These are phyloP conservation scores for Asterophora parasitica DNA, from an alignment of 768 basidiomycete genomes.

Conservation along the genomic window DNA sequence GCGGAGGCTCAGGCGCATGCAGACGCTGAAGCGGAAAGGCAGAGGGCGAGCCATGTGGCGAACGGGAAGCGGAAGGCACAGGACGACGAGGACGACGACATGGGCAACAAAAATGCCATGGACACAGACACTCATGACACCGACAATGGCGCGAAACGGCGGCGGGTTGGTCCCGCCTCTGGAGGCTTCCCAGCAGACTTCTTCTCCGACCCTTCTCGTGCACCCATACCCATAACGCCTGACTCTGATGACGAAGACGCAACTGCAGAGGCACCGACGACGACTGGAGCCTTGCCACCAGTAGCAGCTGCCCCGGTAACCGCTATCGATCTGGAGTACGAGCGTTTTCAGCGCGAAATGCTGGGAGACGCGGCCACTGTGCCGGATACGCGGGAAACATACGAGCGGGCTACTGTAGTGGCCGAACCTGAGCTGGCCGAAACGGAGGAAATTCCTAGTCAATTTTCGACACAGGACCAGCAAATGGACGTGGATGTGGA, in stretches of 20 bases:
- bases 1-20: slow-evolving; percentile 23
- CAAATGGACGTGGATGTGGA: slow-evolving; percentile 22
- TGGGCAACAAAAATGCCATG: slow-evolving; percentile 10
- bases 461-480: slow-evolving; percentile 39
- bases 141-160: slow-evolving; percentile 16
- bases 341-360: slow-evolving; percentile 64
- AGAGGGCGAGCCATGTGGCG: slow-evolving; percentile 6
- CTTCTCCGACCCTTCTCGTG: slow-evolving; percentile 72
- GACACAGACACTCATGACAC: slow-evolving; percentile 23
- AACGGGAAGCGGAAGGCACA: slow-evolving; percentile 27
- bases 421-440: slow-evolving; percentile 59
- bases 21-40: slow-evolving; percentile 19
- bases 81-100: slow-evolving; percentile 4
- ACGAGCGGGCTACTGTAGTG: slow-evolving; percentile 64
- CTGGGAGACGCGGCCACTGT: slow-evolving; percentile 29
- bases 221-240: slow-evolving; percentile 30
- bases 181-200: slow-evolving; percentile 60
- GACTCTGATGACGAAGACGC: slow-evolving; percentile 43
- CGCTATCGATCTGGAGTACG: slow-evolving; percentile 66
- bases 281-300: slow-evolving; percentile 7
- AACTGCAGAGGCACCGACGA: slow-evolving; percentile 18
- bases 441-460: slow-evolving; percentile 34
- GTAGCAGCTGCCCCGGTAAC: slow-evolving; percentile 18
- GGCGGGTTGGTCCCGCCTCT: slow-evolving; percentile 13
- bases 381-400: slow-evolving; percentile 44